Percentiles rank a stretch among this genome's conserved stretches.
These are phyloP conservation scores for Mortierella sp. DNA, from an alignment of 371 early-diverging fungal species.

Conservation along the genomic window DNA sequence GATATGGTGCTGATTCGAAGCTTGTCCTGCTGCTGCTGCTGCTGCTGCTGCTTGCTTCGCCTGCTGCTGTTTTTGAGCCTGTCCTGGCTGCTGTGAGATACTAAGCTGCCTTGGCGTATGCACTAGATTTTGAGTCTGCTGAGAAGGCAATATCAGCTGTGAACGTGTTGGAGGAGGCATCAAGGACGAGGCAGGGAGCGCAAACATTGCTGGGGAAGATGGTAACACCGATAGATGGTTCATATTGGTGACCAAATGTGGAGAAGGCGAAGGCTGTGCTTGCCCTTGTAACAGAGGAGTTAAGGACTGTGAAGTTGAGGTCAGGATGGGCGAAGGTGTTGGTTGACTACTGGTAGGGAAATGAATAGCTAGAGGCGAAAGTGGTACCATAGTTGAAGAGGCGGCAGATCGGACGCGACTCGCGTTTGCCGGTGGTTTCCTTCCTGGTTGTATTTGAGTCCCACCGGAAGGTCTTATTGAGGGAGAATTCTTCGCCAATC, in stretches of 20 bases:
- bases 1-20: conserved; percentile 17
- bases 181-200: conserved; percentile 48
- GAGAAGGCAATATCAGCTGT: conserved; percentile 38
- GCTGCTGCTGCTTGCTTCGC: conserved; percentile 3
- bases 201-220: conserved; percentile 30
- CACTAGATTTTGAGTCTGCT: conserved; percentile 21
- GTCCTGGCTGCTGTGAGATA: conserved; percentile 32
- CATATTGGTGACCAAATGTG: conserved; percentile 36
- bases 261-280: conserved; percentile 37
- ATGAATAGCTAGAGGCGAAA: conserved; percentile 27
- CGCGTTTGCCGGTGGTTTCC: conserved; percentile 4
- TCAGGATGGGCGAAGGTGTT: conserved; percentile 33
- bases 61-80: conserved; percentile 20
- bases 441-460: conserved; percentile 3
- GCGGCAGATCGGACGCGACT: conserved; percentile 6
- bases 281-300: background rate
- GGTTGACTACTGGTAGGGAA: conserved; percentile 16
- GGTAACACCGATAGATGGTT: conserved; percentile 47
- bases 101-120: conserved; percentile 30
- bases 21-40: conserved; percentile 3
- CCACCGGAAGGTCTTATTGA: conserved; percentile 24
- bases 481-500: conserved; percentile 33
- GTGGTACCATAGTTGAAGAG: conserved; percentile 10
- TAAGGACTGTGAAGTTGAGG: conserved; percentile 17
- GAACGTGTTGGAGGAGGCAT: conserved; percentile 38